These are phyloP conservation scores for Syzygium aqueum DNA, from an alignment of 345 rosid species.

Conservation along the genomic window DNA sequence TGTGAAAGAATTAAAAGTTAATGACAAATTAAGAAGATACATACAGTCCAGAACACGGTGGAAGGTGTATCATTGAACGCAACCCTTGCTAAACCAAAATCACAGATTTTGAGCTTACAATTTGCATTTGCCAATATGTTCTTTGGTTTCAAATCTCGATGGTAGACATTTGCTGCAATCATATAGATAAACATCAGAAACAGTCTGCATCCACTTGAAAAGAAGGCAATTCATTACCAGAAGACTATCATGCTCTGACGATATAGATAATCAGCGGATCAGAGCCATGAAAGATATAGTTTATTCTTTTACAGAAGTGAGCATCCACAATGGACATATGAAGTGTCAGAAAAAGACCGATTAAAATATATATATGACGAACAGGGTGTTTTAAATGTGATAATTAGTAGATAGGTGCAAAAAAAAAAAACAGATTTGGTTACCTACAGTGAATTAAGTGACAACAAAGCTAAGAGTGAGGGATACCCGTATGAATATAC, in stretches of 20 bases:
- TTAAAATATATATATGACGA: background rate
- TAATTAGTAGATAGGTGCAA: background rate
- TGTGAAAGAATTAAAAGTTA: background rate
- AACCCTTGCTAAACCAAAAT: conserved; percentile 94
- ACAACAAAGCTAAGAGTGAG: background rate
- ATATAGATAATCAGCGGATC: background rate
- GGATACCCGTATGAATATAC: conserved; percentile 84
- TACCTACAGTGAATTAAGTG: background rate
- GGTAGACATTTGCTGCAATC: conserved; percentile 86
- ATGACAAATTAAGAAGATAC: conserved; percentile 1
- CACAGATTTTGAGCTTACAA: conserved; percentile 93
- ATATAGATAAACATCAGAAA: background rate
- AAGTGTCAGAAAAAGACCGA: background rate
- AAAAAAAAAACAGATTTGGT: background rate
- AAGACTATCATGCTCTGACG: background rate
- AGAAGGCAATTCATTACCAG: background rate
- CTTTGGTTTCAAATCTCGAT: conserved; percentile 92
- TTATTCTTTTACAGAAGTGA: background rate
- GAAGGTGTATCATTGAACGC: conserved; percentile 88
- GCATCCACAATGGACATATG: background rate
- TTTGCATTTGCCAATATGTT: conserved; percentile 97
- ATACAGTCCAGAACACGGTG: conserved; percentile 91
- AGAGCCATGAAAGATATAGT: background rate
- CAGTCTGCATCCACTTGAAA: background rate
- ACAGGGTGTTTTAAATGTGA: background rate